These are phyloP conservation scores for Nissolia schottii DNA, from an alignment of 306 rosid genomes.

Conservation along the genomic window DNA sequence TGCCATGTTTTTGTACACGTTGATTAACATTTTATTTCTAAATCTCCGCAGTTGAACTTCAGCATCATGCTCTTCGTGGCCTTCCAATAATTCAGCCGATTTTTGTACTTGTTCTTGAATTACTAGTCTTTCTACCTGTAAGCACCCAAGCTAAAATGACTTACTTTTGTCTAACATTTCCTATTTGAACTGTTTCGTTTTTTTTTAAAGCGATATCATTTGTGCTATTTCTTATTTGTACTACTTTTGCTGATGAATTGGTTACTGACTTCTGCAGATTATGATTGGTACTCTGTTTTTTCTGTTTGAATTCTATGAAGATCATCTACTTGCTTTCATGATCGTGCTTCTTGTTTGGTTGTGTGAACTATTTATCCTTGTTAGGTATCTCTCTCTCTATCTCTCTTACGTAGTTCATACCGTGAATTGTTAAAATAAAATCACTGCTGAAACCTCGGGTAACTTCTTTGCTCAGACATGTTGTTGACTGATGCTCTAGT, in stretches of 20 bases:
- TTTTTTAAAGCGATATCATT: background rate
- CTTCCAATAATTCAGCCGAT: slow-evolving; percentile 95
- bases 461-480: background rate
- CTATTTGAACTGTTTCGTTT: background rate
- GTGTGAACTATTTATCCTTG: slow-evolving; percentile 82
- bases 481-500: background rate
- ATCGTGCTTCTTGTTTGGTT: slow-evolving; percentile 93
- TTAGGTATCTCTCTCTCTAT: slow-evolving; percentile 49
- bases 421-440: slow-evolving; percentile 8
- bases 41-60: slow-evolving; percentile 90
- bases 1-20: slow-evolving; percentile 16
- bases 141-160: slow-evolving; percentile 25
- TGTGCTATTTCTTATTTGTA: slow-evolving; percentile 1
- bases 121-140: slow-evolving; percentile 97
- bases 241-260: slow-evolving; percentile 19
- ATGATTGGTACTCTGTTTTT: slow-evolving; percentile 95
- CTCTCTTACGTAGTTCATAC: background rate
- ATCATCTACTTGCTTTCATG: slow-evolving; percentile 91
- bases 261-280: slow-evolving; percentile 57
- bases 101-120: slow-evolving; percentile 94
- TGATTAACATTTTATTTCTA: slow-evolving; percentile 25
- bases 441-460: background rate
- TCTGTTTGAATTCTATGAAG: slow-evolving; percentile 92
- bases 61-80: slow-evolving; percentile 92
- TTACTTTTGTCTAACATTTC: background rate